Base-by-base conservation (phyloP, 2,329 filamentous ascomycete species). In the Calonectria pauciramosa region DNA sequence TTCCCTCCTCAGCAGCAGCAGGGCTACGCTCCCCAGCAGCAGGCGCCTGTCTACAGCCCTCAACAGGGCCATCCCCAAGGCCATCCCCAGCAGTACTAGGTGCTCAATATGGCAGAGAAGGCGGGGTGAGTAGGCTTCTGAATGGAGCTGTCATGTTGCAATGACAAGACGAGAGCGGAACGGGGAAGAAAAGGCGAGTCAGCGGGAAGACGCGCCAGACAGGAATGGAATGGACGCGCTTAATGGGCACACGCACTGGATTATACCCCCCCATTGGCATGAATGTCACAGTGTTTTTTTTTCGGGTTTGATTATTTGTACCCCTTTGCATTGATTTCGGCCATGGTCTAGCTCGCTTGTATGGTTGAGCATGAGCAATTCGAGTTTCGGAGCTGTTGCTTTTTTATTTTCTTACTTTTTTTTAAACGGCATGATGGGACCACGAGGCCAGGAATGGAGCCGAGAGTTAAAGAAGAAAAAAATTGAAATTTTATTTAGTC, bases 261-360 rank as follows among this genome's bases (percentile, higher is more conserved):
- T 76, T 78, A 79, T 81, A 81, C 79, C 74, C 71, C 71, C 41
- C 78, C 77, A 79, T 74, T 74, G 76, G 76, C 70, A 52, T 66
- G 59, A 76, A 38, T 67, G 63, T 68, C 70, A 16, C 71, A 71
- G 44, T 70, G 47, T 68, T 67, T 68, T 60, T 47, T 28, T 66
- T 23, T 8, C 38, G n/a, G 49, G 28, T 49, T 23, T 26, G 26
- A 60, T 44, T 52, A 32, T 4, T 11, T 8, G 16, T 41, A 36
- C 38, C 11, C 23, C 56, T 68, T 68, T 14, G 64, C 30, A 65
- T 30, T 64, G 11, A 26, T 65, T 23, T 49, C 34, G 41, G 41
- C 44, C 28, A 54, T 44, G n/a, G n/a, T 28, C 23, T 26, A 7
- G 18, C 8, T 41, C 16, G 23, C 16, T 5, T 41, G 34, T 38